A percentile compares a stretch with the other conserved stretches of the same genome.
Evolutionary conservation across 306 rosid genomes (phyloP).

Genomic region (Sophora flavescens): DNA sequence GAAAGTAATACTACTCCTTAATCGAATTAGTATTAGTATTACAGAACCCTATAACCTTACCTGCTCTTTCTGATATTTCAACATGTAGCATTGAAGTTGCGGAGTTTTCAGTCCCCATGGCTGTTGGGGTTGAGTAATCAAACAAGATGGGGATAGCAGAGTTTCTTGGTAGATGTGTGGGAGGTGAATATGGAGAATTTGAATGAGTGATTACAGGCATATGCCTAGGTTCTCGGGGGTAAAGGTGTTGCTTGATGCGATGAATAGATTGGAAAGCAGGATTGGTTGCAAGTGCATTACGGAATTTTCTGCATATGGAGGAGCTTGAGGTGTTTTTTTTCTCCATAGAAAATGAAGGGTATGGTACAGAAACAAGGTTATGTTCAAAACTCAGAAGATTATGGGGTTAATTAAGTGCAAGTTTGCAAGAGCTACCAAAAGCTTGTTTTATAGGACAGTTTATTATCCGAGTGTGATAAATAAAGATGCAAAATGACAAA

Average conservation of each 20-base stretch:
- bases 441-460: conserved; percentile 45
- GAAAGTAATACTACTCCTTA: too few relatives aligned
- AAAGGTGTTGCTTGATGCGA: conserved; percentile 21
- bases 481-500: not conserved
- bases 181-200: not conserved
- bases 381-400: too few relatives aligned
- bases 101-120: too few relatives aligned
- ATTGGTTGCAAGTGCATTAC: conserved; percentile 45
- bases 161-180: too few relatives aligned
- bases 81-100: too few relatives aligned
- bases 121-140: conserved; percentile 43
- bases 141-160: conserved; percentile 49
- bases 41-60: too few relatives aligned
- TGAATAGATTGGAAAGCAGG: conserved; percentile 15
- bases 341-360: conserved; percentile 44
- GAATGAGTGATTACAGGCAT: not conserved
- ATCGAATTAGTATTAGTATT: too few relatives aligned
- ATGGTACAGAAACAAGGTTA: not conserved
- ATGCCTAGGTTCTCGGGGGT: too few relatives aligned
- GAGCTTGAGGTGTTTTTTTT: conserved; percentile 41
- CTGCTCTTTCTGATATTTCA: too few relatives aligned
- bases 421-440: not conserved
- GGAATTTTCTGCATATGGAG: conserved; percentile 61
- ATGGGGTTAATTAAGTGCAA: too few relatives aligned
- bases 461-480: not conserved